Base-by-base conservation (phyloP, 805 yeast genomes). In the Metschnikowia colocasiae region DNA sequence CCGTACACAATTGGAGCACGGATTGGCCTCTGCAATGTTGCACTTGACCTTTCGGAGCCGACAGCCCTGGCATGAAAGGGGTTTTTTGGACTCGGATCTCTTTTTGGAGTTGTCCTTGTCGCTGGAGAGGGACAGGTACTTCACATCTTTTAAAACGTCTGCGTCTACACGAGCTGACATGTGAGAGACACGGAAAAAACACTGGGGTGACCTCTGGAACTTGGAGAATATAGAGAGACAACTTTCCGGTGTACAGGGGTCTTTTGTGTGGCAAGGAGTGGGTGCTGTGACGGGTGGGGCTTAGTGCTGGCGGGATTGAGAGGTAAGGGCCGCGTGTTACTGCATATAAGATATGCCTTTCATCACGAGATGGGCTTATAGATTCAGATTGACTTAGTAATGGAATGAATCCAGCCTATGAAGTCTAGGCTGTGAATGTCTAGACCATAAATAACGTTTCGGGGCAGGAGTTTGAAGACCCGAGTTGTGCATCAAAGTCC, bases 1-100 rank as follows among this genome's bases (percentile, higher is more conserved):
- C 46, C 70, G 70, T 13, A 61, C 59, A 53, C 83, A 79, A 48
- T 69, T 71, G 19, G 71, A 63, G 52, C 83, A 79, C 1, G 83
- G 83, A 43, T 58, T 65, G 10, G 36, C 31, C 9, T 31, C 30
- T 6, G 68, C 71, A 46, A 71, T 63, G 55, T 76, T 74, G 58
- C 83, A 79, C 57, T 74, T 76, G 50, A 77, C 75, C 50, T 73
- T 73, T 35, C 74, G 63, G 9, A 58, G 48, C 18, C 77, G 62
- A 53, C 77, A 73, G 23, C 76, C 53, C 54, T 70, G 75, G 53
- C 77, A 73, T 8, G 58, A 54, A 16, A 56, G 55, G 19, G 55
- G 56, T 52, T 23, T 31, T 26, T 43, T 43, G 16, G 46, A 20
- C 19, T 32, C 25, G 29, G 40, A 4, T 25, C 23, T 25, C 15